Evolutionary conservation across 208 protist genomes (phyloP).

Genomic region (Acanthamoeba triangularis): DNA sequence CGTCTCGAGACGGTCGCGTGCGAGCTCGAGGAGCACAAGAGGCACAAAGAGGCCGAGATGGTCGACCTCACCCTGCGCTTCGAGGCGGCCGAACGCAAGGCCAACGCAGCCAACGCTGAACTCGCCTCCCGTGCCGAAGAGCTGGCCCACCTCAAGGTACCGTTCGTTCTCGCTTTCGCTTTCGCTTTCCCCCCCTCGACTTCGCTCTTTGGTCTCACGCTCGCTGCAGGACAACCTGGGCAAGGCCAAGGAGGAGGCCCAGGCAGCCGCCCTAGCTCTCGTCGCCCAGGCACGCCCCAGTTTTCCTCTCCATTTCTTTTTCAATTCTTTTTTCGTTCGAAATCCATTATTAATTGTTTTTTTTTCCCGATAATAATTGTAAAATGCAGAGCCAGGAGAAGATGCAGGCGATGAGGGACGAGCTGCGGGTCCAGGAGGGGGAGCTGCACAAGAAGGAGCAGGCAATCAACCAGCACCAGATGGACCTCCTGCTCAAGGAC

Average conservation of each 20-base stretch:
- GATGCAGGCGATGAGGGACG: background rate
- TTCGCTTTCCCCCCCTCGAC: background rate
- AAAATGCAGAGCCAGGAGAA: background rate
- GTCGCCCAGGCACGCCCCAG: background rate
- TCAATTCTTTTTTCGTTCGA: too few relatives aligned
- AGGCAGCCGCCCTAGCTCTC: background rate
- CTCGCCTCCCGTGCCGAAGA: background rate
- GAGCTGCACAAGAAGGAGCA: background rate
- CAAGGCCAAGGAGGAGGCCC: background rate
- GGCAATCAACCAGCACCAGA: background rate
- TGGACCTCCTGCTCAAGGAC: constrained; percentile 11
- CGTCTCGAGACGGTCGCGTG: background rate
- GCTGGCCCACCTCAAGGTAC: background rate
- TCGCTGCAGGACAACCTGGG: background rate
- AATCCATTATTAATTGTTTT: too few relatives aligned
- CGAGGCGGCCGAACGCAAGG: background rate
- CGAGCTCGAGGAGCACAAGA: background rate
- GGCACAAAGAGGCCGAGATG: background rate
- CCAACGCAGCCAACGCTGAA: background rate
- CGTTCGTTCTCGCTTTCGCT: background rate
- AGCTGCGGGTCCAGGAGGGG: background rate
- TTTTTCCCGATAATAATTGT: background rate
- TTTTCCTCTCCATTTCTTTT: too few relatives aligned
- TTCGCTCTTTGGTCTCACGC: background rate
- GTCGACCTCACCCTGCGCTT: background rate